phyloP scores from a whole-genome alignment of 192 early-diverging fungal species.

The Podila clonocystis region DNA sequence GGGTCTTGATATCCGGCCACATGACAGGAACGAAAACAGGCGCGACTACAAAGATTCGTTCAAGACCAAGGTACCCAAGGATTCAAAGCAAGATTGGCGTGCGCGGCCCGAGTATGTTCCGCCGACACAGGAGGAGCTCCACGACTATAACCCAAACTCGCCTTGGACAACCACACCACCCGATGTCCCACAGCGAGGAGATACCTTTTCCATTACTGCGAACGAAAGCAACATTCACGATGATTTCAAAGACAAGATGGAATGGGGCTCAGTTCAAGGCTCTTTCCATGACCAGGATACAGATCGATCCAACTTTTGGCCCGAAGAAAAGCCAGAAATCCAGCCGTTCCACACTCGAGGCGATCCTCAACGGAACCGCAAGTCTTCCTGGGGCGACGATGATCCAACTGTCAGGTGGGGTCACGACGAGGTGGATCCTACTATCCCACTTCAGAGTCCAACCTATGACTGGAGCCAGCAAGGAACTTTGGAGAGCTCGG shows the following conservation, averaged over 20 bases:
- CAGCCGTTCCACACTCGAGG: neutral
- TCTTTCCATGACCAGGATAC: slow-evolving; percentile 2
- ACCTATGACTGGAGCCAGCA: neutral
- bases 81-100: slow-evolving; percentile 33
- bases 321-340: slow-evolving; percentile 4
- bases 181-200: slow-evolving; percentile 1
- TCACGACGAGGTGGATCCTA: neutral
- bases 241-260: slow-evolving; percentile 34
- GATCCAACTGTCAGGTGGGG: slow-evolving; percentile 20
- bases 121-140: slow-evolving; percentile 11
- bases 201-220: neutral
- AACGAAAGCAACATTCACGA: slow-evolving; percentile 6
- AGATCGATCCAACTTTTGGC: slow-evolving; percentile 7
- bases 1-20: slow-evolving; percentile 19
- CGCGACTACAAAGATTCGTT: slow-evolving; percentile 12
- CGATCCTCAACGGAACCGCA: slow-evolving; percentile 7
- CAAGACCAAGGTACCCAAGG: slow-evolving; percentile 9
- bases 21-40: neutral
- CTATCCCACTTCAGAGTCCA: neutral
- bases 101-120: slow-evolving; percentile 20
- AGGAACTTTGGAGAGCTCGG: neutral
- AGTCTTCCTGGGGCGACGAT: slow-evolving; percentile 41
- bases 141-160: slow-evolving; percentile 24
- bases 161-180: slow-evolving; percentile 46
- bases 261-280: slow-evolving; percentile 18